These are phyloP conservation scores for Ophiocordyceps australis DNA, from an alignment of 2,329 filamentous ascomycete species.

Conservation along the genomic window DNA sequence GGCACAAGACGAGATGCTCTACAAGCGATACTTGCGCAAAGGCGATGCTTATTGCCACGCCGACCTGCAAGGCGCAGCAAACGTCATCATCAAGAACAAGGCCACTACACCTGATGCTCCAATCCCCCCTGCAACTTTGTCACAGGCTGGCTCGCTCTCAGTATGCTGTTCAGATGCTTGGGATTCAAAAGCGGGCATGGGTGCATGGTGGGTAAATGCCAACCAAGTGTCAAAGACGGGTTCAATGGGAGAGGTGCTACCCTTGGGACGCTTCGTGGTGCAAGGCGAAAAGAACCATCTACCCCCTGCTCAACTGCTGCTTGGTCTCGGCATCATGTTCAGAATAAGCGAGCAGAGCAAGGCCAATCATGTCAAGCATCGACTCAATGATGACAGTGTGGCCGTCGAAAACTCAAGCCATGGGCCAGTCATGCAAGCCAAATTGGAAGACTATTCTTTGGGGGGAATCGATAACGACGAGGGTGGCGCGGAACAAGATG, in stretches of 20 bases:
- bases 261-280: constrained; percentile 62
- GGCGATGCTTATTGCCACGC: constrained; percentile 89
- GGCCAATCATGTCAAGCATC: constrained; percentile 58
- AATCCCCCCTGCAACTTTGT: constrained; percentile 78
- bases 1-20: constrained; percentile 84
- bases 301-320: constrained; percentile 68
- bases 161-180: constrained; percentile 80
- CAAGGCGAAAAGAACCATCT: constrained; percentile 81
- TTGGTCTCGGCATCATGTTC: constrained; percentile 80
- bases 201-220: constrained; percentile 86
- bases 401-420: constrained; percentile 1
- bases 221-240: constrained; percentile 82
- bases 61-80: constrained; percentile 66
- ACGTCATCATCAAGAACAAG: constrained; percentile 84
- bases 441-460: background rate
- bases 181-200: constrained; percentile 93
- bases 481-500: constrained; percentile 7
- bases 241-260: constrained; percentile 61
- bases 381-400: constrained; percentile 11
- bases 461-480: constrained; percentile 7
- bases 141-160: constrained; percentile 72
- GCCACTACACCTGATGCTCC: constrained; percentile 60
- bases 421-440: background rate
- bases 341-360: constrained; percentile 80
- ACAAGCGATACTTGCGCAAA: constrained; percentile 67